Conservation (phyloP, 148 eudicot species). For the Polygonum aviculare region DNA sequence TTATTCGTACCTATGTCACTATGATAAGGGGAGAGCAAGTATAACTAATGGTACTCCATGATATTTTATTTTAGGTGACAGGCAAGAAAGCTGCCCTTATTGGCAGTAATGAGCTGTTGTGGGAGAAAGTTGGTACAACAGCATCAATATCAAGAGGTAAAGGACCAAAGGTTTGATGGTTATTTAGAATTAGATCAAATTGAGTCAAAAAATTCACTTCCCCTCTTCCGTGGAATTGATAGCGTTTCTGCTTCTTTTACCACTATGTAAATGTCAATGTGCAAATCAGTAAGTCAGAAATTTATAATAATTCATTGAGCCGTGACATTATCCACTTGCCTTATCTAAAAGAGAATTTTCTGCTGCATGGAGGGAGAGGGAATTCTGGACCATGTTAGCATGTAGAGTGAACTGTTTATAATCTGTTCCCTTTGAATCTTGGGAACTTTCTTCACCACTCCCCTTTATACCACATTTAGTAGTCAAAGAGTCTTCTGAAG, state of each 20-base stretch:
- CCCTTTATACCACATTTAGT: neutral
- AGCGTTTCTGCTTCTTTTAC: neutral
- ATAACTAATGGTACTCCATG: neutral
- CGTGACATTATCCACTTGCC: neutral
- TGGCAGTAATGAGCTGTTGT: conserved; percentile 51
- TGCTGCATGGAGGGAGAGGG: neutral
- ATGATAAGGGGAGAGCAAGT: neutral
- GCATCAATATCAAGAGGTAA: conserved; percentile 48
- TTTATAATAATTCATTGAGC: neutral
- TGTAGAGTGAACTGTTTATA: neutral
- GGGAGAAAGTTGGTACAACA: conserved; percentile 63
- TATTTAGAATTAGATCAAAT: neutral
- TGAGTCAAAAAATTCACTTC: neutral
- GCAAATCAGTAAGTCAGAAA: neutral
- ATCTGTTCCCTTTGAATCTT: neutral
- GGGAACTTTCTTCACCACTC: neutral
- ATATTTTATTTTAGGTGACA: conserved; percentile 50
- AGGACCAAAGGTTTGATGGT: neutral
- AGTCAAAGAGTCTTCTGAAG: neutral
- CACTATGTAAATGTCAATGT: neutral
- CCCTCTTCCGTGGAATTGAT: neutral
- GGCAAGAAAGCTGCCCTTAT: conserved; percentile 88
- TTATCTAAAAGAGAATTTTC: neutral
- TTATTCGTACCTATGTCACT: neutral
- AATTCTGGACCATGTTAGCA: neutral